A percentile compares a stretch with the other conserved stretches of the same genome.
Evolutionary conservation across 306 rosid genomes (phyloP).

Genomic region (Vigna hirtella): DNA sequence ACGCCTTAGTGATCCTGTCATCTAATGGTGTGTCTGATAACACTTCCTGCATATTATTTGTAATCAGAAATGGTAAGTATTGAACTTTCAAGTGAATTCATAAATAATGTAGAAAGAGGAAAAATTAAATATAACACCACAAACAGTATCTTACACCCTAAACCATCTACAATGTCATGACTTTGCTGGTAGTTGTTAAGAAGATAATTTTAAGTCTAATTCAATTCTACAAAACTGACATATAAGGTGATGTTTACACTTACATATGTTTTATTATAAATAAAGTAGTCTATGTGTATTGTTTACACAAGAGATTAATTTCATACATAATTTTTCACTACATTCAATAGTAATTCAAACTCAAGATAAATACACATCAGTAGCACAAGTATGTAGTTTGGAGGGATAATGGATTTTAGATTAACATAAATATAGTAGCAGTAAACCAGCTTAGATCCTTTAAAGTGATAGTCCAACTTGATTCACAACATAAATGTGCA

Average conservation of each 20-base stretch:
- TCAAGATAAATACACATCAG: slow-evolving; percentile 22
- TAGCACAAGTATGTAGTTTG: slow-evolving; percentile 28
- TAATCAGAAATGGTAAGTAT: slow-evolving; percentile 38
- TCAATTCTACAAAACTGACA: too few relatives aligned
- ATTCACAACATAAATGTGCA: background rate
- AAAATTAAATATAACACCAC: background rate
- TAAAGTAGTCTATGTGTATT: too few relatives aligned
- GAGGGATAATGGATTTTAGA: slow-evolving; percentile 34
- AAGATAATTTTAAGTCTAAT: too few relatives aligned
- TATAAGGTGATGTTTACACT: too few relatives aligned
- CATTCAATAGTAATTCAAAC: slow-evolving; percentile 8
- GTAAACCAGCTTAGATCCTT: slow-evolving; percentile 16
- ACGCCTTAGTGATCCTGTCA: slow-evolving; percentile 64
- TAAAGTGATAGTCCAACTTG: background rate
- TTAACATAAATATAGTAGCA: slow-evolving; percentile 8
- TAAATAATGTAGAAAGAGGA: slow-evolving; percentile 27
- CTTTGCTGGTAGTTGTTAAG: background rate
- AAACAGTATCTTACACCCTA: slow-evolving; percentile 25
- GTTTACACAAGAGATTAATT: too few relatives aligned
- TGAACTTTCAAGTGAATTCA: slow-evolving; percentile 36
- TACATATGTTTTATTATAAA: too few relatives aligned
- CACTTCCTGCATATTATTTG: slow-evolving; percentile 69
- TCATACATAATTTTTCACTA: too few relatives aligned
- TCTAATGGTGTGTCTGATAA: slow-evolving; percentile 76
- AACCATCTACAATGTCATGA: slow-evolving; percentile 7